These are phyloP conservation scores for Lactarius quietus DNA, from an alignment of 768 basidiomycete species.

Conservation along the genomic window DNA sequence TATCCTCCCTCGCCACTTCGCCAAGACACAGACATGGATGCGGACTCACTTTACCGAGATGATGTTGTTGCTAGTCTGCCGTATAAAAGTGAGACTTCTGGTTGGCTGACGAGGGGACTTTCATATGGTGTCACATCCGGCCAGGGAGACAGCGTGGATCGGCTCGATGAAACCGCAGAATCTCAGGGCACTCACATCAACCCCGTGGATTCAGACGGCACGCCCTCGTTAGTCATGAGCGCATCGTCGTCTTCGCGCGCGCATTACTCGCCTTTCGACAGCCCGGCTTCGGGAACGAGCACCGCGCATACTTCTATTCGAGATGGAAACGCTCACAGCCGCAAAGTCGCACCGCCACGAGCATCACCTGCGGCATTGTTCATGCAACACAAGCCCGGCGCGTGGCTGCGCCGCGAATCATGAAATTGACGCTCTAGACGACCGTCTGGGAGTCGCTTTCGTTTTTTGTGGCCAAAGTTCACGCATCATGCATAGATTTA, in stretches of 20 bases:
- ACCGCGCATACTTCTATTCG: conserved; percentile 40
- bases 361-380: neutral
- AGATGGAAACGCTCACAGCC: conserved; percentile 36
- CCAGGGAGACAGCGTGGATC: neutral
- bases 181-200: neutral
- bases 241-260: conserved; percentile 2
- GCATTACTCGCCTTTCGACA: neutral
- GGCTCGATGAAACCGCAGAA: neutral
- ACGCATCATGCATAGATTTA: neutral
- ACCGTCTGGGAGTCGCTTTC: neutral
- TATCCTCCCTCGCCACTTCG: conserved; percentile 27
- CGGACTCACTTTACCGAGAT: conserved; percentile 17
- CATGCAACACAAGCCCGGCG: no score
- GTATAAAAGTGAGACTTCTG: neutral
- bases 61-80: conserved; percentile 3
- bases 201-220: neutral
- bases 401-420: neutral
- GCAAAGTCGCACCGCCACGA: neutral
- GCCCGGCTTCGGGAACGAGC: neutral
- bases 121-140: neutral
- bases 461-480: no score
- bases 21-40: no score
- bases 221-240: neutral
- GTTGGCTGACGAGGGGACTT: neutral
- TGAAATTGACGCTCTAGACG: neutral